These are phyloP conservation scores for Ceratobasidium sp. DNA, from an alignment of 1,284 basidiomycete species.

Conservation along the genomic window DNA sequence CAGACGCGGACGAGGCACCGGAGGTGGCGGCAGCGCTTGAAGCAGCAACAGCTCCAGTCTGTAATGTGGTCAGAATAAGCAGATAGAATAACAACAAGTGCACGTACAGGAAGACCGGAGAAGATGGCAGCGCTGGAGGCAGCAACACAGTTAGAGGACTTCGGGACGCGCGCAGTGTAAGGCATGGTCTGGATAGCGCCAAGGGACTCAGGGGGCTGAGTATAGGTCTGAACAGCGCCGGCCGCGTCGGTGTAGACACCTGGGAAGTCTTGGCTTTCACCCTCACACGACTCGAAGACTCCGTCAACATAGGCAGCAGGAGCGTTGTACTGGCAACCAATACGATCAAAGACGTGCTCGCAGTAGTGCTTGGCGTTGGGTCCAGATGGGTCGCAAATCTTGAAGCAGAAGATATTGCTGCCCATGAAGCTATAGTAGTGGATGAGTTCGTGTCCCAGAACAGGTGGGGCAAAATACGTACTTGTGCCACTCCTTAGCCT, in stretches of 20 bases:
- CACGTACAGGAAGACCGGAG: constrained; percentile 54
- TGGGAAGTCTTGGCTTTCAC: constrained; percentile 51
- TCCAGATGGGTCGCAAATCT: constrained; percentile 69
- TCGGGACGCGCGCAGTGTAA: constrained; percentile 67
- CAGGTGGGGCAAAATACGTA: constrained; percentile 54
- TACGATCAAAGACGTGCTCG: constrained; percentile 71
- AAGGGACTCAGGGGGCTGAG: constrained; percentile 69
- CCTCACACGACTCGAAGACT: constrained; percentile 50
- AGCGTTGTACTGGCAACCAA: constrained; percentile 68
- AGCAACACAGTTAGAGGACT: constrained; percentile 70
- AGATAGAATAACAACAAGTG: no score
- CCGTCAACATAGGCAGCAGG: constrained; percentile 50
- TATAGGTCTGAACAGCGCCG: constrained; percentile 61
- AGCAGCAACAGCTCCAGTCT: constrained; percentile 49
- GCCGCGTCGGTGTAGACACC: constrained; percentile 54
- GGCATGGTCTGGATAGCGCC: constrained; percentile 68
- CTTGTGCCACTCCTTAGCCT: constrained; percentile 71
- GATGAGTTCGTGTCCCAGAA: constrained; percentile 48
- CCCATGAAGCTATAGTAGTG: constrained; percentile 70
- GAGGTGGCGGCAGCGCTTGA: constrained; percentile 35
- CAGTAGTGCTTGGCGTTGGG: constrained; percentile 65
- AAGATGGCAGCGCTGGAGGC: constrained; percentile 67
- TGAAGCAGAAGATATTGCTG: constrained; percentile 62
- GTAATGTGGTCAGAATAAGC: no score
- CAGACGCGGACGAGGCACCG: constrained; percentile 47